Evolutionary conservation across 2,329 filamentous ascomycete genomes (phyloP), one percentile per base, ranked within the genome.

Genomic region (Curvularia verruculosa): DNA sequence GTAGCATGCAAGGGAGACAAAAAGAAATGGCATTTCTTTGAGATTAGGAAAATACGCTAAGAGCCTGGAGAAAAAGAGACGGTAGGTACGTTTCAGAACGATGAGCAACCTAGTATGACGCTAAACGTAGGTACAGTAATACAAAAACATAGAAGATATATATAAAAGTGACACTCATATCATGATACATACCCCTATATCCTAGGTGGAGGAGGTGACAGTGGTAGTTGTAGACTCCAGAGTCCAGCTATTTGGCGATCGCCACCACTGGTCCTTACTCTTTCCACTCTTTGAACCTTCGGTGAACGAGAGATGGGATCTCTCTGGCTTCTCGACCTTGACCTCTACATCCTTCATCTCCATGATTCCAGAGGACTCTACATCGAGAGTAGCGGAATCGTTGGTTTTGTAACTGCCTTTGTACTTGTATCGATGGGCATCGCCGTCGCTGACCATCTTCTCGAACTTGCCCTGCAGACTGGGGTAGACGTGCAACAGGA

Each of bases 401-500:
- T 49, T 53, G 15, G 44, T 59, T 31, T 26, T 10, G 41, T 37
- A 41, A 1, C 31, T 28, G 13, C 34, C 31, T 19, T 31, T 23
- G 19, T 49, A 39, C 15, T 44, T 41, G 37, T 40, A 37, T 19
- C 50, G 41, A 41, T 40, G 44, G 34, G 18, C 28, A 52, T 23
- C 28, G 41, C 46, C 49, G 41, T 13, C 44, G 24, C 54, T 60
- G 36, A 60, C 28, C 19, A 68, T 50, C 24, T 58, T 63, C 23
- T 65, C 57, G 46, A 68, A 59, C 24, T 68, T 70, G 21, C 61
- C 63, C 7, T 56, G 54, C 26, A 73, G 56, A 18, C 62, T 57
- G 3, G 69, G 69, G 55, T 69, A 71, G 29, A 63, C 21, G 26
- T 68, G 56, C n/a, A 71, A 51, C 2, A 67, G 54, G 23, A 72